Percentiles rank a stretch among this genome's conserved stretches.
These are phyloP conservation scores for Ustilago tritici DNA, from an alignment of 1,284 basidiomycete genomes.

Conservation along the genomic window DNA sequence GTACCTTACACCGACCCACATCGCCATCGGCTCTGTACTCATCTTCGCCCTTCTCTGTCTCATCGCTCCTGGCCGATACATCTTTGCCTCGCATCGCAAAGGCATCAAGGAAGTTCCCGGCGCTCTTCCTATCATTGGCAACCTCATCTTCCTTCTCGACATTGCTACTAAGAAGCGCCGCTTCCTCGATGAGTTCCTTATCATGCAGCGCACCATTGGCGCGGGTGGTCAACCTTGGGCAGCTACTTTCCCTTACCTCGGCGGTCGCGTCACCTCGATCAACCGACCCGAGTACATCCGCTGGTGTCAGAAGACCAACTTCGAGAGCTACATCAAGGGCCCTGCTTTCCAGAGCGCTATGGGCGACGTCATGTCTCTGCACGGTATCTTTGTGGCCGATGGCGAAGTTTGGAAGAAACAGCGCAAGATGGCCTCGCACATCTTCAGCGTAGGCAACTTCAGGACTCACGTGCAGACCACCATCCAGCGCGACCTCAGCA, in stretches of 20 bases:
- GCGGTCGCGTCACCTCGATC: conserved; percentile 43
- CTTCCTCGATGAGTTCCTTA: conserved; percentile 47
- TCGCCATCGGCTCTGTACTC: conserved; percentile 32
- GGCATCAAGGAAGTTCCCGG: conserved; percentile 45
- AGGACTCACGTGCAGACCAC: conserved; percentile 49
- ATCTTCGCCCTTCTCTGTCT: conserved; percentile 39
- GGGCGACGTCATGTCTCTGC: conserved; percentile 49
- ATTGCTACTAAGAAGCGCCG: conserved; percentile 39
- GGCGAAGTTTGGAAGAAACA: conserved; percentile 62
- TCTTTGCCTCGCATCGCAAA: conserved; percentile 43
- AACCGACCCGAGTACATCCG: conserved; percentile 54
- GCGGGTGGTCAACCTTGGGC: conserved; percentile 36
- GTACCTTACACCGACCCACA: conserved; percentile 30
- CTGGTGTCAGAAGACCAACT: conserved; percentile 60
- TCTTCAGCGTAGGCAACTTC: conserved; percentile 61
- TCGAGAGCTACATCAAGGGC: conserved; percentile 54
- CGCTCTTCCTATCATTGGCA: conserved; percentile 44
- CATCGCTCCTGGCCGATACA: conserved; percentile 50
- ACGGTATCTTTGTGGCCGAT: conserved; percentile 63
- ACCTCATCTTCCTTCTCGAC: conserved; percentile 42
- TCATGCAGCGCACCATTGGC: conserved; percentile 24
- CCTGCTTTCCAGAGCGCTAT: conserved; percentile 36
- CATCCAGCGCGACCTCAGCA: conserved; percentile 36
- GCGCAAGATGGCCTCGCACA: conserved; percentile 59
- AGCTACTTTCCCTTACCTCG: conserved; percentile 35